Evolutionary conservation across 2,329 filamentous ascomycete genomes (phyloP).

Genomic region (Aspergillus floridensis): DNA sequence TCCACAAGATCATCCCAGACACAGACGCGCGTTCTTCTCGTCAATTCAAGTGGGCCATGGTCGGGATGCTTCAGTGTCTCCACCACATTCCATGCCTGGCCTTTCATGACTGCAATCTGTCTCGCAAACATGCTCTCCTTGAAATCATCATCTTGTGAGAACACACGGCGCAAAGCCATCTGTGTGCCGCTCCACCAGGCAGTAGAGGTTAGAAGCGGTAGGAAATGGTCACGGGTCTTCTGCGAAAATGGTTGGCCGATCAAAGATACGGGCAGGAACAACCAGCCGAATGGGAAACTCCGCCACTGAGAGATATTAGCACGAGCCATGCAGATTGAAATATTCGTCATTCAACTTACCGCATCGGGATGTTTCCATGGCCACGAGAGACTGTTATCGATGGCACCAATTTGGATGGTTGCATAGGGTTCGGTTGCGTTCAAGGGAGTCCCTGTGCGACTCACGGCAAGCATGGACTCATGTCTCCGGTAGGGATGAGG

Average conservation of each 20-base stretch:
- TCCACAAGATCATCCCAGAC: conserved; percentile 99
- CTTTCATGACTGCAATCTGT: conserved; percentile 98
- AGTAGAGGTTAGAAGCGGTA: conserved; percentile 91
- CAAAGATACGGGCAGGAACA: conserved; percentile 92
- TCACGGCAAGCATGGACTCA: conserved; percentile 77
- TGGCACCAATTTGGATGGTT: conserved; percentile 78
- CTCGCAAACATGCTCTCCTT: conserved; percentile 99
- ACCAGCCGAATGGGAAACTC: conserved; percentile 97
- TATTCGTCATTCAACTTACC: conserved; percentile 41
- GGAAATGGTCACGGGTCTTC: conserved; percentile 87
- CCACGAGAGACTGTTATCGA: conserved; percentile 97
- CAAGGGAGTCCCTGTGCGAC: conserved; percentile 54
- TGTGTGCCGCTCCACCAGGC: conserved; percentile 97
- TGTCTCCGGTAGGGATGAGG: conserved; percentile 72
- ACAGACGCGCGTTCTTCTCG: conserved; percentile 82
- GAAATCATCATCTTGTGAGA: conserved; percentile 90
- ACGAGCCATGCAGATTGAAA: background rate
- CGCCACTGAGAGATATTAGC: conserved; percentile 53
- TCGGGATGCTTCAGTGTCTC: conserved; percentile 91
- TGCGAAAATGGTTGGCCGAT: conserved; percentile 96
- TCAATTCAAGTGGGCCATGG: conserved; percentile 90
- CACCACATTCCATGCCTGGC: conserved; percentile 98
- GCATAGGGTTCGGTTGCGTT: conserved; percentile 49
- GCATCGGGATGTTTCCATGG: conserved; percentile 99
- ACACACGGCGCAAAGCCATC: conserved; percentile 77